Base-by-base conservation (phyloP, 2,329 filamentous ascomycete genomes). In the Raffaelea albimanens region DNA sequence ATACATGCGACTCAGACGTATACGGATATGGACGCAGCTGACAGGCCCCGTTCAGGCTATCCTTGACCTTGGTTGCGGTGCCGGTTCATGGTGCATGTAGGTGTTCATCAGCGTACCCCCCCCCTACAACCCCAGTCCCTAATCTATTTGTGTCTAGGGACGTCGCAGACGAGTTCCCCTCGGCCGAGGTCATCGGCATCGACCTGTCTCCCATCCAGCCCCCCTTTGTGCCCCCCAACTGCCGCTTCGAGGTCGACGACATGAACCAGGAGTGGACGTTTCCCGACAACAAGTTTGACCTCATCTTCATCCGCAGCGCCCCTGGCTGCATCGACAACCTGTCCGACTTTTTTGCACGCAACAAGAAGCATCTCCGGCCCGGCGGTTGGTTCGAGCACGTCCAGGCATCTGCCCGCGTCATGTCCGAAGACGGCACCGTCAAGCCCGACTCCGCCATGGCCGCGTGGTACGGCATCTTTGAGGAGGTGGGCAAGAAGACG, bases 181-280 rank as follows among this genome's bases (percentile, higher is more conserved):
- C 62, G 55, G 67, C 52, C 55, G 63, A 48, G 67, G 74, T 50
- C 1, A 64, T 65, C 40, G 72, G 71, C 39, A 67, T 67, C 72
- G n/a, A n/a, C n/a, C n/a, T n/a, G n/a, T n/a, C n/a, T n/a, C n/a
- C n/a, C n/a, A n/a, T n/a, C n/a, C n/a, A 75, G 53, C 71, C 71
- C 4, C 60, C 59, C 29, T 49, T 67, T 57, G 70, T 81, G 0
- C 78, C 79, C 0, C 68, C 70, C 18, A 84, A 83, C 54, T 76
- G 80, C 43, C 71, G 74, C 49, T 84, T 83, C 48, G 69, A 81
- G 43, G 70, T 83, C 33, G 80, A 83, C 57, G 78, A 84, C 52
- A 70, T 77, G 20, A 74, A 75, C 52, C 66, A 58, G 5, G 57
- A 63, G 0, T 70, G 66, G 66, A 77, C 63, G 58, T 76, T 63